Evolutionary conservation across 225 moss, liverwort and hornwort species (phyloP).

Genomic region (Sphagnum contortum): DNA sequence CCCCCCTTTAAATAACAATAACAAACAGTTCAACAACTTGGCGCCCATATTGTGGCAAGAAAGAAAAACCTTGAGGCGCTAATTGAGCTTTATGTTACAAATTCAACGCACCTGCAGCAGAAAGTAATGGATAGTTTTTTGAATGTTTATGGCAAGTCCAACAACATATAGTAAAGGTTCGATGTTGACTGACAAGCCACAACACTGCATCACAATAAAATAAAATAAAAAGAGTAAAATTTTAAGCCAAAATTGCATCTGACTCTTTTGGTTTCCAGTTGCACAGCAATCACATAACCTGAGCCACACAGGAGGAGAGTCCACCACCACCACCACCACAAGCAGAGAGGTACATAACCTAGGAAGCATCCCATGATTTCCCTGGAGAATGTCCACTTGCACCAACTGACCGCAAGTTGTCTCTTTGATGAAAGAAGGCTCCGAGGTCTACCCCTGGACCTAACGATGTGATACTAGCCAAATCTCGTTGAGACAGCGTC

Average conservation of each 20-base stretch:
- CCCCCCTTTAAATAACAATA: conserved; percentile 30
- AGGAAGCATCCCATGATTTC: conserved; percentile 91
- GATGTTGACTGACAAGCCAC: conserved; percentile 25
- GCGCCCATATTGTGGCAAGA: conserved; percentile 17
- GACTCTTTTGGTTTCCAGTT: conserved; percentile 21
- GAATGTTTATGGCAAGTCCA: conserved; percentile 33
- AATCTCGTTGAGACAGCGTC: conserved; percentile 75
- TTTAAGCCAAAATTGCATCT: conserved; percentile 49
- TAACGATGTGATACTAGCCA: conserved; percentile 67
- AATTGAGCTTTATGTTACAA: conserved; percentile 28
- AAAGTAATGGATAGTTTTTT: conserved; percentile 16
- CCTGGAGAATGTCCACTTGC: conserved; percentile 87
- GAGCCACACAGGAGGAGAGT: conserved; percentile 28
- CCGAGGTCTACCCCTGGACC: conserved; percentile 87
- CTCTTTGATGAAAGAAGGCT: conserved; percentile 68
- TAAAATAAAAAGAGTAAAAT: conserved; percentile 43
- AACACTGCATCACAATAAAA: conserved; percentile 36
- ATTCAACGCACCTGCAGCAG: conserved; percentile 41
- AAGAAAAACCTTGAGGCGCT: conserved; percentile 15
- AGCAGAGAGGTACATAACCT: conserved; percentile 17
- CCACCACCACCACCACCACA: conserved; percentile 3
- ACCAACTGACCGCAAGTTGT: conserved; percentile 73
- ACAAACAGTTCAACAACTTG: conserved; percentile 23
- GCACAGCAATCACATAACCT: conserved; percentile 3
- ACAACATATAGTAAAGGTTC: conserved; percentile 4